phyloP scores from a whole-genome alignment of 2,329 filamentous ascomycete genomes.

The Graphilbum ipis-grandicollis region DNA sequence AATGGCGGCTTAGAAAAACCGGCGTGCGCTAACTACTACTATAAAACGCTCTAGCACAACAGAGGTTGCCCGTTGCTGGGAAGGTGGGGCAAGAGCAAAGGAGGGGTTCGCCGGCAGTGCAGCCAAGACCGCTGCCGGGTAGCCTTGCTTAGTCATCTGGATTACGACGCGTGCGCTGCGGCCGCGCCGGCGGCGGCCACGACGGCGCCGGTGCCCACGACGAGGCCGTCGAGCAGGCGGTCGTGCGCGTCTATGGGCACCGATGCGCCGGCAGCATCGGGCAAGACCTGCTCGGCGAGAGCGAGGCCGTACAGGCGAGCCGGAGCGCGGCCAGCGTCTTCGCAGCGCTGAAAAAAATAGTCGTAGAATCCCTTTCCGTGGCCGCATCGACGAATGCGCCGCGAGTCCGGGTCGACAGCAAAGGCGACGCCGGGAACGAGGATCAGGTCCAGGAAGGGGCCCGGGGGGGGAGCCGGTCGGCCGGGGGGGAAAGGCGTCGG shows the following conservation, averaged over 20 bases:
- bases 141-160: not conserved
- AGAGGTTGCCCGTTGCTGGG: conserved; percentile 7
- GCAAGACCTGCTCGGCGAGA: conserved; percentile 69
- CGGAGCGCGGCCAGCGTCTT: conserved; percentile 8
- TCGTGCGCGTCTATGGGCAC: conserved; percentile 66
- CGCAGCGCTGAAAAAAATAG: conserved; percentile 66
- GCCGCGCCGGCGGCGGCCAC: not conserved
- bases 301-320: conserved; percentile 57
- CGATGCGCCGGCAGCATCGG: conserved; percentile 28
- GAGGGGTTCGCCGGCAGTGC: not conserved
- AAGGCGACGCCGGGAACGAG: conserved; percentile 90
- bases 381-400: conserved; percentile 56
- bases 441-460: conserved; percentile 57
- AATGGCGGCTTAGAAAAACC: too few species aligned
- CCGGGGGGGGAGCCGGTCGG: not conserved
- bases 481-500: too few species aligned
- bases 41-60: too few species aligned
- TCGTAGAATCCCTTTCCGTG: conserved; percentile 98
- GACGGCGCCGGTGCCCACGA: conserved; percentile 46
- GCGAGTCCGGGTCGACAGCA: conserved; percentile 38
- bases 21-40: too few species aligned
- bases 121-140: too few species aligned
- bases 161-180: too few species aligned
- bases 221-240: conserved; percentile 60
- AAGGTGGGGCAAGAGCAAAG: conserved; percentile 9